phyloP scores from a whole-genome alignment of 73 alveolate genomes.

The Uronychia binucleata region DNA sequence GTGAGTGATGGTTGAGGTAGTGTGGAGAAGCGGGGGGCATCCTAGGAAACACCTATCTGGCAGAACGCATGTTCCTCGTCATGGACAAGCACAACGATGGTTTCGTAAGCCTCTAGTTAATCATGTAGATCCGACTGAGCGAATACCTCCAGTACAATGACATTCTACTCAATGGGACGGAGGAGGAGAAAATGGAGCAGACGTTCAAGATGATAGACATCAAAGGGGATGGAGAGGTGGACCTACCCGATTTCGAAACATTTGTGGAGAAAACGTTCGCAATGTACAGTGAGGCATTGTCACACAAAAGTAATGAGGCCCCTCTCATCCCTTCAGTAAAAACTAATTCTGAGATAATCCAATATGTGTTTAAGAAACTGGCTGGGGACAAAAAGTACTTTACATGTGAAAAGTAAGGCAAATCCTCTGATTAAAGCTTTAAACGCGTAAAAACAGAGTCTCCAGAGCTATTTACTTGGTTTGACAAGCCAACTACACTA shows the following conservation, averaged over 20 bases:
- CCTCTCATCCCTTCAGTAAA: background rate
- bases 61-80: constrained; percentile 17
- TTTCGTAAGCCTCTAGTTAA: background rate
- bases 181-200: constrained; percentile 22
- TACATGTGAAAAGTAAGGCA: background rate
- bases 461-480: constrained; percentile 52
- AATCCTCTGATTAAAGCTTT: constrained; percentile 9
- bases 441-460: constrained; percentile 16
- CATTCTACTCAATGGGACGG: constrained; percentile 38
- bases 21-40: too few relatives aligned
- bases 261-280: constrained; percentile 28
- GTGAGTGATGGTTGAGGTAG: too few relatives aligned
- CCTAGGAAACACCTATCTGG: constrained; percentile 10
- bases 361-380: constrained; percentile 24
- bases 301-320: background rate
- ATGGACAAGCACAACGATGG: constrained; percentile 13
- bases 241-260: constrained; percentile 30
- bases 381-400: constrained; percentile 19
- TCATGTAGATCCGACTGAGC: background rate
- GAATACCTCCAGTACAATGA: constrained; percentile 55
- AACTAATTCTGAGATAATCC: constrained; percentile 23
- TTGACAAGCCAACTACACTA: constrained; percentile 45
- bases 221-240: constrained; percentile 22
- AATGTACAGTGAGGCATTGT: constrained; percentile 38
- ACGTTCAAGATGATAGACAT: constrained; percentile 45